Base-by-base conservation (phyloP, 108 stramenopile genomes). In the Skeletonema costatum region DNA sequence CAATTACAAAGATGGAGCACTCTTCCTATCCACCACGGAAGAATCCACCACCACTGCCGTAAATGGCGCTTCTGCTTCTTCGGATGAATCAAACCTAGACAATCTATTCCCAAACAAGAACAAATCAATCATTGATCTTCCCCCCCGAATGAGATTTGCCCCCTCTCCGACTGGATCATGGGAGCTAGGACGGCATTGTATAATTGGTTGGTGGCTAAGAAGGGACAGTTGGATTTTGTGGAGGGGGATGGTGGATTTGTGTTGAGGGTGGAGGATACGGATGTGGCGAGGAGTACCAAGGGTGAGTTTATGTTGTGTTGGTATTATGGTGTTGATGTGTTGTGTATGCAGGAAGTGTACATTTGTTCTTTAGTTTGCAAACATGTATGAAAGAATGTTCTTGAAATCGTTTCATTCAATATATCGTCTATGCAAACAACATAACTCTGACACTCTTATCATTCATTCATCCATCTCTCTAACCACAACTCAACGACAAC, bases 111-210 rank as follows among this genome's bases (percentile, higher is more conserved):
- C 94, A 4, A 80, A 90, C 60, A 77, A 75, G 46, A 88, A 87
- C 5, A 93, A 88, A 67, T 80, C 83, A 50, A 62, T 85, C 3
- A 14, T 73, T 12, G 87, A 88, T 14, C 69, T 75, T 5, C 89
- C 94, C 4, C 94, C 94, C n/a, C 81, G 94, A 12, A 86, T 97
- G 87, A 87, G 98, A 32, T 98, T 98, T 77, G 98, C 98, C 12
- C 98, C 98, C 16, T 91, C 90, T 25, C 98, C 98, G 10, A 98
- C 98, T 7, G 98, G 98, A 53, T 93, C 87, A 63, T 75, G n/a
- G 98, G 98, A 41, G 98, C 97, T 2, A 86, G 98, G 41, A 99
- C 98, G 13, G 98, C 98, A 19, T 83, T 99, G 59, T 99, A 96
- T 85, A 99, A 99, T 80, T 99, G 94, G 93, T 84, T 99, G 35